phyloP scores from a whole-genome alignment of 2,329 filamentous ascomycete genomes.

The Epichloe sylvatica region DNA sequence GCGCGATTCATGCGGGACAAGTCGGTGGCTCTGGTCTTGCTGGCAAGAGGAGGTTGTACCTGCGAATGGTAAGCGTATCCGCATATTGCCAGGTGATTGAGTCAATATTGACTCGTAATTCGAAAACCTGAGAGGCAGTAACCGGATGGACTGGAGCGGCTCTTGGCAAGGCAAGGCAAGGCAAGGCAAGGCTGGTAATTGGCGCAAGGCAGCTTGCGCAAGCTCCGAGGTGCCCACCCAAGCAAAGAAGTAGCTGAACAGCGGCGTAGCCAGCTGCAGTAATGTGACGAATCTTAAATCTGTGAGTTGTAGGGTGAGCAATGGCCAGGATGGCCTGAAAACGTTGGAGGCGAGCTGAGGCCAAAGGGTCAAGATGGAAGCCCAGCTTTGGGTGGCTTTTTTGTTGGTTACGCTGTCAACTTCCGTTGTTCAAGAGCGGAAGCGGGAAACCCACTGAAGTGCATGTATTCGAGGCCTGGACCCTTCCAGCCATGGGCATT shows the following conservation, averaged over 20 bases:
- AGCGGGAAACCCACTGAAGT: background rate
- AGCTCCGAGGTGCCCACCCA: background rate
- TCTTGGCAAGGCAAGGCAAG: background rate
- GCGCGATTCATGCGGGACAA: background rate
- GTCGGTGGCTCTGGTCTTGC: background rate
- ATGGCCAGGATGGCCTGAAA: background rate
- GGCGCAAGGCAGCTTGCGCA: background rate
- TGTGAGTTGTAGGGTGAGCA: background rate
- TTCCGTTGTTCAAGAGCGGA: background rate
- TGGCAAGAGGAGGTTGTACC: background rate
- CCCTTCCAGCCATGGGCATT: too few relatives aligned
- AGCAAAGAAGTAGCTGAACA: background rate
- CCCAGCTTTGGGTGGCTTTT: background rate
- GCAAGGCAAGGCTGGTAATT: background rate
- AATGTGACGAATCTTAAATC: background rate
- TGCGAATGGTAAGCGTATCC: constrained; percentile 5
- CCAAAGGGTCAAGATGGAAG: background rate
- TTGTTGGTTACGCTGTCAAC: background rate
- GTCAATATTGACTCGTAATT: background rate
- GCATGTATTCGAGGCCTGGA: background rate
- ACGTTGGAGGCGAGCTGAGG: background rate
- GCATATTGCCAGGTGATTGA: constrained; percentile 1
- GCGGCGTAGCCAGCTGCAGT: background rate
- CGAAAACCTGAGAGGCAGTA: background rate
- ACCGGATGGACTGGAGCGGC: background rate